phyloP scores from a whole-genome alignment of 2,329 filamentous ascomycete genomes.

The Alternaria ethzedia region DNA sequence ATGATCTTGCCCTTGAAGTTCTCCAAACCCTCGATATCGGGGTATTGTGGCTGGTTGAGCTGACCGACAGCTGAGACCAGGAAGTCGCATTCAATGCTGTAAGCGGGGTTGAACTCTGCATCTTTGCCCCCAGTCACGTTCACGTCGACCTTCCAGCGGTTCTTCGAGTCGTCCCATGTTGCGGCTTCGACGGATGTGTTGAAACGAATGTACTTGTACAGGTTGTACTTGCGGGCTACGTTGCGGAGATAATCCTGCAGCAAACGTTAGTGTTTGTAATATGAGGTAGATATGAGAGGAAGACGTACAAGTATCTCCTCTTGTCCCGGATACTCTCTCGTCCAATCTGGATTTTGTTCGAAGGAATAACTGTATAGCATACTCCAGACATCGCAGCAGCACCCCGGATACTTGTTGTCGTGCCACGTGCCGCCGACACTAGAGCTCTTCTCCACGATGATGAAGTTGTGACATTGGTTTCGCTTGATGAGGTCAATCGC shows the following conservation, averaged over 20 bases:
- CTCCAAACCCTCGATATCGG: constrained; percentile 56
- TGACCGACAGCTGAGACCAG: constrained; percentile 66
- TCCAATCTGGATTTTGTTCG: constrained; percentile 65
- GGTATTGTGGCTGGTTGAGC: constrained; percentile 61
- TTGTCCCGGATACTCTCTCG: constrained; percentile 64
- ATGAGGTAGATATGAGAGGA: not conserved
- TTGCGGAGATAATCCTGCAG: constrained; percentile 57
- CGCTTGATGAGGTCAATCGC: constrained; percentile 63
- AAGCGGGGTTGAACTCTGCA: constrained; percentile 59
- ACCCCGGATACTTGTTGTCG: constrained; percentile 65
- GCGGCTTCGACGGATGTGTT: constrained; percentile 61
- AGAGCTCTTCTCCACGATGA: constrained; percentile 63
- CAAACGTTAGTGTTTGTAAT: not conserved
- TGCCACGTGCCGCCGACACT: constrained; percentile 61
- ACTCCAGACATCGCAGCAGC: constrained; percentile 63
- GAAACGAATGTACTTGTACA: constrained; percentile 65
- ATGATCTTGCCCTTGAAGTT: constrained; percentile 61
- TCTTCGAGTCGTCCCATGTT: constrained; percentile 60
- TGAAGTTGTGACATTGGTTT: constrained; percentile 61
- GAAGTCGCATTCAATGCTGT: constrained; percentile 63
- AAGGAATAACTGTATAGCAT: constrained; percentile 67
- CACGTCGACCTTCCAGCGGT: constrained; percentile 60
- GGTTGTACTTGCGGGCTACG: constrained; percentile 60
- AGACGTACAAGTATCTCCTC: constrained; percentile 62
- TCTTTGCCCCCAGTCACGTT: constrained; percentile 60